Conservation (phyloP, 352 stramenopile genomes). For the Pythium phragmiticola region DNA sequence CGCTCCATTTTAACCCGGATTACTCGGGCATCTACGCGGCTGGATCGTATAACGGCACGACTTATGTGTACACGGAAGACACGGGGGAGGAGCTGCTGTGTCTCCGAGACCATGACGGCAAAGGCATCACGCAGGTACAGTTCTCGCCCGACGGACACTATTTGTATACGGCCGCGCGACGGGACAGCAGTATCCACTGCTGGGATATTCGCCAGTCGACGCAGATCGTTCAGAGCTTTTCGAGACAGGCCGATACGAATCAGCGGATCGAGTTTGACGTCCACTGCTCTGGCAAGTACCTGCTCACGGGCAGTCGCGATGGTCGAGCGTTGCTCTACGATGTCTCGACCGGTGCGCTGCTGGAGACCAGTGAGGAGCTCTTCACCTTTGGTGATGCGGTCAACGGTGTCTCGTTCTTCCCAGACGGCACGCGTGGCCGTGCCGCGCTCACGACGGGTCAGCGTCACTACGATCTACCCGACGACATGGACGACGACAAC, state of each 20-base stretch:
- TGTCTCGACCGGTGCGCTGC: slow-evolving; percentile 42
- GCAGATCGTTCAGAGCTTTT: slow-evolving; percentile 62
- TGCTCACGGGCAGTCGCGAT: slow-evolving; percentile 60
- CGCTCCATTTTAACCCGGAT: slow-evolving; percentile 79
- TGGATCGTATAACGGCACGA: slow-evolving; percentile 79
- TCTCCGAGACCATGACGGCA: slow-evolving; percentile 68
- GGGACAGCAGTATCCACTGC: slow-evolving; percentile 71
- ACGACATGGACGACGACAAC: slow-evolving; percentile 51
- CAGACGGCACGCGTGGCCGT: slow-evolving; percentile 37
- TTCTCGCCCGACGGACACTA: slow-evolving; percentile 77
- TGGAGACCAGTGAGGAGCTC: slow-evolving; percentile 30
- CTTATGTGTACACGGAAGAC: slow-evolving; percentile 86
- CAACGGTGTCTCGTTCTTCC: slow-evolving; percentile 82
- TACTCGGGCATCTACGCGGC: slow-evolving; percentile 84
- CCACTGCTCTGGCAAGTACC: slow-evolving; percentile 53
- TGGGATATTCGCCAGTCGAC: slow-evolving; percentile 84
- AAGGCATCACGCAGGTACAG: slow-evolving; percentile 76
- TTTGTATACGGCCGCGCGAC: slow-evolving; percentile 72
- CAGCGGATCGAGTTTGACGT: slow-evolving; percentile 80
- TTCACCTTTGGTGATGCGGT: slow-evolving; percentile 51
- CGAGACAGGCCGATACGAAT: slow-evolving; percentile 63
- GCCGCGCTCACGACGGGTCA: slow-evolving; percentile 66
- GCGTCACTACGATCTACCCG: slow-evolving; percentile 58
- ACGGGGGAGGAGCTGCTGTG: slow-evolving; percentile 56
- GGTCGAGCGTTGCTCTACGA: slow-evolving; percentile 61